phyloP scores from a whole-genome alignment of 352 stramenopile genomes.

The Globisporangium nodosum region DNA sequence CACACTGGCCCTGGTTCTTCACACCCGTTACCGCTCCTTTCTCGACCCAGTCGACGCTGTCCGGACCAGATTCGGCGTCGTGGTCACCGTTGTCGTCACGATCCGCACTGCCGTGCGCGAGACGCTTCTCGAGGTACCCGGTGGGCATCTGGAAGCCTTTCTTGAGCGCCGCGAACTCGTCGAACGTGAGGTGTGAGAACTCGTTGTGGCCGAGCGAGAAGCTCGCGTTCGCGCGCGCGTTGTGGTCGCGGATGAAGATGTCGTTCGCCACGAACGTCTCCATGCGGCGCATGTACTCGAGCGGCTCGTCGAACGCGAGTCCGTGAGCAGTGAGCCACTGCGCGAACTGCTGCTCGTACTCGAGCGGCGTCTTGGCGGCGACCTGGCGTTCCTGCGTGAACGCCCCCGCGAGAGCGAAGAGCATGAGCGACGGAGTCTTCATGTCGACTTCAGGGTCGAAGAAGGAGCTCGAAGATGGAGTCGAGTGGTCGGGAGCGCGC shows the following conservation, averaged over 20 bases:
- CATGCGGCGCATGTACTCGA: constrained; percentile 19
- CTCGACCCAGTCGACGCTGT: constrained; percentile 29
- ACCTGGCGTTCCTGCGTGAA: not conserved
- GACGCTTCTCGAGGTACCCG: constrained; percentile 14
- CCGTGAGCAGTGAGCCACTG: constrained; percentile 13
- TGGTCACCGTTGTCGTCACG: not conserved
- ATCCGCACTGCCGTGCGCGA: not conserved
- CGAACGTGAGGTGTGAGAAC: constrained; percentile 27
- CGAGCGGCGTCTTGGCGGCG: constrained; percentile 1
- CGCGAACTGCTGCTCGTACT: constrained; percentile 24
- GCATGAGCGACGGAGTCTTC: constrained; percentile 10
- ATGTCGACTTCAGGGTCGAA: not conserved
- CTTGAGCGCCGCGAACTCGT: constrained; percentile 19
- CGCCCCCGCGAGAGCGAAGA: constrained; percentile 1
- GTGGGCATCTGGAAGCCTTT: constrained; percentile 16
- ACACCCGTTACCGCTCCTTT: constrained; percentile 44
- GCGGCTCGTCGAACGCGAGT: constrained; percentile 12
- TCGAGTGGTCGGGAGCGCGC: not conserved
- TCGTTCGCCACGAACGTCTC: constrained; percentile 25
- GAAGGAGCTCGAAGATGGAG: not conserved
- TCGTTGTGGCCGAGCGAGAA: constrained; percentile 28
- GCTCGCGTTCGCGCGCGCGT: constrained; percentile 8
- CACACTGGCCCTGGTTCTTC: constrained; percentile 95
- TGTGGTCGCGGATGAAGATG: constrained; percentile 20
- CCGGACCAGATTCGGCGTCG: not conserved